Conservation (phyloP, 257 asterid genomes). For the Capsicum rhomboideum region DNA sequence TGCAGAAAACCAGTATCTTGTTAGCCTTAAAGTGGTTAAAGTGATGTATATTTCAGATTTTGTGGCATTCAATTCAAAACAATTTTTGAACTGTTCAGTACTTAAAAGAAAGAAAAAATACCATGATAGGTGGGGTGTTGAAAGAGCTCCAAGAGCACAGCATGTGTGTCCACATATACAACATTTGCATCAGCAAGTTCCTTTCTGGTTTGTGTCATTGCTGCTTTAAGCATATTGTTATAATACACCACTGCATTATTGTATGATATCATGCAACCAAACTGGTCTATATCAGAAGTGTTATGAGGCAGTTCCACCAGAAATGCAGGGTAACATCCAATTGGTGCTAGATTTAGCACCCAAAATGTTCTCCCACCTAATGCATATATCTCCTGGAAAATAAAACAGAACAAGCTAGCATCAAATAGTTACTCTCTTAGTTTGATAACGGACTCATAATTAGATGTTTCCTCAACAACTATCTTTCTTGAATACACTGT, state of each 20-base stretch:
- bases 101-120: constrained; percentile 1
- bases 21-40: neutral
- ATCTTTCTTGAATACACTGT: neutral
- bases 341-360: constrained; percentile 56
- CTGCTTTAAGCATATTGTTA: constrained; percentile 47
- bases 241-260: constrained; percentile 54
- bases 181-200: constrained; percentile 48
- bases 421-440: neutral
- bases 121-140: constrained; percentile 66
- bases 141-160: constrained; percentile 59
- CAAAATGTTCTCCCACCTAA: constrained; percentile 55
- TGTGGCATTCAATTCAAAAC: neutral
- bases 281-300: constrained; percentile 38
- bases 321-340: constrained; percentile 55
- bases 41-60: neutral
- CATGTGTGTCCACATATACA: constrained; percentile 45
- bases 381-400: constrained; percentile 35
- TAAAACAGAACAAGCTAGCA: neutral
- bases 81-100: neutral
- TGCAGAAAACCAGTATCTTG: neutral
- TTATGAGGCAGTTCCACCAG: constrained; percentile 46
- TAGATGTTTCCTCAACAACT: neutral
- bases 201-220: constrained; percentile 31
- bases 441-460: neutral
- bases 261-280: constrained; percentile 45